Evolutionary conservation across 78 protist species (phyloP), one percentile per base, ranked within the genome.

Genomic region (Emiliania huxleyi): DNA sequence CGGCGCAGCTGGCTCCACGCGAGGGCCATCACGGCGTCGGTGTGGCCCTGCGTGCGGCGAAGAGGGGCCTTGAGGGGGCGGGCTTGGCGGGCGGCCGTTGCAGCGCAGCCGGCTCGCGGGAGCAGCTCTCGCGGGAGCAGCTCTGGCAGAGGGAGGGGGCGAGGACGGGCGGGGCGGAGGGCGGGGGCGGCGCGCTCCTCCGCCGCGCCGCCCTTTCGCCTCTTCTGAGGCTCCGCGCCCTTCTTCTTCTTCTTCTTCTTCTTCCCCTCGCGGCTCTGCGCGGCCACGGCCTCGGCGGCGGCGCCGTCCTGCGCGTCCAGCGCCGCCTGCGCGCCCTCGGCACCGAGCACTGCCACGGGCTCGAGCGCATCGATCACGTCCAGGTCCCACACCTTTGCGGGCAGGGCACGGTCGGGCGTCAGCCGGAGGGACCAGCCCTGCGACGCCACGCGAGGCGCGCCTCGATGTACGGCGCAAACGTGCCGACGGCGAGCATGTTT

Each of bases 341-440:
- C 96, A 23, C 98, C 98, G n/a, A 97, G 93, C n/a, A 87, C 92
- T 21, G 84, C 94, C 33, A 90, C 87, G 55, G 98, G 98, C 45
- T 87, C 81, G 52, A 91, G 48, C 33, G 96, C 88, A 5, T 96
- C 97, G 5, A 95, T 45, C 12, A 97, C 87, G 92, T 97, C 98
- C 22, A 97, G 90, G 81, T 96, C 93, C 98, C 98, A 97, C 52
- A 97, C 90, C n/a, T n/a, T n/a, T n/a, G n/a, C n/a, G n/a, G n/a
- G n/a, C n/a, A n/a, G n/a, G n/a, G n/a, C n/a, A n/a, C n/a, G n/a
- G n/a, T n/a, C n/a, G n/a, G n/a, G n/a, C n/a, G n/a, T n/a, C n/a
- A n/a, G n/a, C n/a, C n/a, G n/a, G n/a, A n/a, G n/a, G n/a, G n/a
- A n/a, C n/a, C n/a, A n/a, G n/a, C n/a, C n/a, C n/a, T n/a, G n/a